Evolutionary conservation across 2,329 filamentous ascomycete genomes (phyloP).

Genomic region (Penicillium sp.): DNA sequence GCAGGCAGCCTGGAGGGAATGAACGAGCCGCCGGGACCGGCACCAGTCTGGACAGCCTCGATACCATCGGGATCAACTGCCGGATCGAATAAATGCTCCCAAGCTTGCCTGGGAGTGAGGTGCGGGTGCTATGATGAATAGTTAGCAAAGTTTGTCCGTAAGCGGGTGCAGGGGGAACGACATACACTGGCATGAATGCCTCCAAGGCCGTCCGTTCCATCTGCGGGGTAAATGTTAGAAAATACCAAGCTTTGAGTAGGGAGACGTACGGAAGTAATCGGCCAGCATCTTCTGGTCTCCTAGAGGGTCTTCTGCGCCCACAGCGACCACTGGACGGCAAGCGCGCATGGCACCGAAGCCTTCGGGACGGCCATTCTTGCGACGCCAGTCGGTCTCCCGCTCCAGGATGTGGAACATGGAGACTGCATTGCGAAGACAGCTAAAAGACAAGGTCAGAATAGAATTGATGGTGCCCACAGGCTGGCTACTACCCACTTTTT

Average conservation of each 20-base stretch:
- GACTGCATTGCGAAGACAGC: conserved; percentile 81
- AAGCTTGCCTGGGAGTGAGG: conserved; percentile 66
- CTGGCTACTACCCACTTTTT: conserved; percentile 55
- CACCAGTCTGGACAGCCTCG: conserved; percentile 41
- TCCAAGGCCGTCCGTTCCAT: conserved; percentile 71
- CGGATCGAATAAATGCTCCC: conserved; percentile 62
- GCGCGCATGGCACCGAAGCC: conserved; percentile 69
- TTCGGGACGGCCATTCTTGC: conserved; percentile 58
- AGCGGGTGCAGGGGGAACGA: background rate
- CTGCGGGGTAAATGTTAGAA: conserved; percentile 39
- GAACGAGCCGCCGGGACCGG: conserved; percentile 53
- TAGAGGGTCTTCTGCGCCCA: conserved; percentile 79
- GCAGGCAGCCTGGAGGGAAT: conserved; percentile 67
- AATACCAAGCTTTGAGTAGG: background rate
- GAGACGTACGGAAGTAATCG: conserved; percentile 72
- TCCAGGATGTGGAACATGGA: conserved; percentile 89
- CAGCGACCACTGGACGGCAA: conserved; percentile 74
- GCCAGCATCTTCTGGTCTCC: conserved; percentile 75
- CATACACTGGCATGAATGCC: conserved; percentile 58
- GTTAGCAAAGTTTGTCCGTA: conserved; percentile 1
- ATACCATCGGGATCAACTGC: conserved; percentile 43
- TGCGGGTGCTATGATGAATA: conserved; percentile 57
- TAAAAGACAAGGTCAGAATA: conserved; percentile 31
- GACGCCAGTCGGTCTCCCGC: conserved; percentile 80
- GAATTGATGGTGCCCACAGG: background rate